phyloP scores from a whole-genome alignment of 495 filamentous ascomycete species.

The Clavariopsis aquatica region DNA sequence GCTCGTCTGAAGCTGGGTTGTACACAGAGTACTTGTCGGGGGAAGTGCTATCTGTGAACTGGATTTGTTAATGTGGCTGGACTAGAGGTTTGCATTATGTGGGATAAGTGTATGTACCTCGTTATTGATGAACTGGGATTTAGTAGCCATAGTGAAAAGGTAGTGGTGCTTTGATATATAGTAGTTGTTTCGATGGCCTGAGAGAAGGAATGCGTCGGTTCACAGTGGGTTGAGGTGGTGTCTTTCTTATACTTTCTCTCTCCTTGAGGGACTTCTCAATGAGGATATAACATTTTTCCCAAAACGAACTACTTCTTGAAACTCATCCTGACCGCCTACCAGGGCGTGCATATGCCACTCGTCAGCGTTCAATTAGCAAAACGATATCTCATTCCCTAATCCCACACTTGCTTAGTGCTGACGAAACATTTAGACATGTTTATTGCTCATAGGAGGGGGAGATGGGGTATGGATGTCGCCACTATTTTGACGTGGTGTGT shows the following conservation, averaged over 20 bases:
- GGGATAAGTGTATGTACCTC: slow-evolving; percentile 6
- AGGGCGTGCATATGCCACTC: too few species aligned
- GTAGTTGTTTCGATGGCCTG: background rate
- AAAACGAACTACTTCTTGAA: background rate
- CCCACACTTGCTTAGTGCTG: background rate
- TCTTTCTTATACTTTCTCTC: background rate
- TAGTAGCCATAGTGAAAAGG: slow-evolving; percentile 3
- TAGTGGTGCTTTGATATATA: background rate
- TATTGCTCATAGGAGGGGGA: background rate
- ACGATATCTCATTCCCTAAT: background rate
- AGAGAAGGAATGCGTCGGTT: background rate
- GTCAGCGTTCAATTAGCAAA: background rate
- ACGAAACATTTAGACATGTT: background rate
- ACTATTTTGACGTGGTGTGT: background rate
- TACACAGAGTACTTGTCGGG: slow-evolving; percentile 15
- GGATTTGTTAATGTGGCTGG: background rate
- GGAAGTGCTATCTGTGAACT: slow-evolving; percentile 23
- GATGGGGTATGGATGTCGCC: background rate
- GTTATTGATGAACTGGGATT: slow-evolving; percentile 27
- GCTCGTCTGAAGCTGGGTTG: slow-evolving; percentile 22
- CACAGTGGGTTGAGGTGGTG: background rate
- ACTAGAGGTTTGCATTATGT: too few species aligned
- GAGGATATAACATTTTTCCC: background rate
- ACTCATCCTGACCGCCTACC: background rate
- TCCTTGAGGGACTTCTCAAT: background rate